Base-by-base conservation (phyloP, 805 yeast species). In the Candida silvicultrix region DNA sequence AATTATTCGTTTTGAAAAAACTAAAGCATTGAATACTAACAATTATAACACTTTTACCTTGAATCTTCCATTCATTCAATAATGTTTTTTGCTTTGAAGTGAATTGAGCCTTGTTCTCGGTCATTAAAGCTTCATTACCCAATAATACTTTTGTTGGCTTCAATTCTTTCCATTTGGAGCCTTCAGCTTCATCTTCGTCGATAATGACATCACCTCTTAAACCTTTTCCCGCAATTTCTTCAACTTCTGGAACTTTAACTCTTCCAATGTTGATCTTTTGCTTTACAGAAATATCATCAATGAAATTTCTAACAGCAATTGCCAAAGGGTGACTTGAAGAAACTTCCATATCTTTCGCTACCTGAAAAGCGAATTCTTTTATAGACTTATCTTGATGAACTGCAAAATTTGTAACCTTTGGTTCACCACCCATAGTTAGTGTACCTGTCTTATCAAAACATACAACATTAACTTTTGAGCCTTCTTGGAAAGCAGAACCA, bases 401-500 rank as follows among this genome's bases (percentile, higher is more conserved):
- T 3, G 69, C 62, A 55, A 64, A 72, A 53, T 83, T 78, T 0
- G 85, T 78, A 12, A 85, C 74, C 41, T 66, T 66, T 38, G 80
- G 70, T 32, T 77, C 77, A 1, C 87, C 87, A 21, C 80, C 80
- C 46, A 64, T 66, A 0, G 94, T 85, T 51, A 85, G 66, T 0
- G 94, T 85, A 2, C 92, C 94, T 0, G 92, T 85, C 53, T 85
- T 85, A 63, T 85, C 94, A 57, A 85, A 85, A 53, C 89, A 84
- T 9, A 84, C 75, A 34, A 80, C 74, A 45, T 78, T 75, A 25
- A 83, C 69, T 21, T 67, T 68, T 1, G 89, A 77, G 2, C 84
- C 90, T 56, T 85, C 88, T 63, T 85, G 89, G 58, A 85, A 84
- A 2, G 92, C 89, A 41, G 79, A 81, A 31, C 94, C 94, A 6